Evolutionary conservation across 768 basidiomycete species (phyloP), one percentile per base, ranked within the genome.

Genomic region (Boletus reticuloceps): DNA sequence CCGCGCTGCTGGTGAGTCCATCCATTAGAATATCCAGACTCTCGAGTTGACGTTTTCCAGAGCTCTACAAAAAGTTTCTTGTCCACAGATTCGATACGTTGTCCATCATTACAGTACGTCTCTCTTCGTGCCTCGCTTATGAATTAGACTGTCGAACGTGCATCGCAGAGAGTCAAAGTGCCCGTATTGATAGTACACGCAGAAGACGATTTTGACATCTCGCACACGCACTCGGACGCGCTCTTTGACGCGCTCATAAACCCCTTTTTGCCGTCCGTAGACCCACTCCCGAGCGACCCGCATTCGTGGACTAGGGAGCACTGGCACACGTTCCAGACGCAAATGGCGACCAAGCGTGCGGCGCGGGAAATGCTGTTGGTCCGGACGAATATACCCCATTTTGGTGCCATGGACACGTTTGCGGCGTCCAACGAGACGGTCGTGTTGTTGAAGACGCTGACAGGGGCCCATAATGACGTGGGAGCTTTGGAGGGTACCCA

Each of bases 181-280:
- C 84, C 87, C 10, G 78, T 89, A 9, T 74, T 93, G 37, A 79
- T 94, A 58, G 83, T 80, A 0, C 92, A 94, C 67, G 83, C 91
- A 8, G 75, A 80, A 56, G 77, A 92, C 66, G 92, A 94, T 70
- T 75, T 73, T 61, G 85, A 89, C 22, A 91, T 94, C 45, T 85
- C 86, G 0, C 76, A 82, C 59, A 74, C 78, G 1, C 91, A 94
- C 66, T 85, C 91, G 0, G 74, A 77, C 14, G 70, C 75, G 0
- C 79, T 94, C 22, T 91, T 91, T 70, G 76, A 88, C 29, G 74
- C 80, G 0, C 81, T 92, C 53, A 66, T 90, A 31, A 83, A 85
- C 20, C 82, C 82, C 1, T 73, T 80, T 51, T 76, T 92, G 9
- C 88, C 88, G 3, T 64, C 75, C 3, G 55, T 79, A 1, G 75